Evolutionary conservation across 441 rosid genomes (phyloP).

Genomic region (Populus tomentosa): DNA sequence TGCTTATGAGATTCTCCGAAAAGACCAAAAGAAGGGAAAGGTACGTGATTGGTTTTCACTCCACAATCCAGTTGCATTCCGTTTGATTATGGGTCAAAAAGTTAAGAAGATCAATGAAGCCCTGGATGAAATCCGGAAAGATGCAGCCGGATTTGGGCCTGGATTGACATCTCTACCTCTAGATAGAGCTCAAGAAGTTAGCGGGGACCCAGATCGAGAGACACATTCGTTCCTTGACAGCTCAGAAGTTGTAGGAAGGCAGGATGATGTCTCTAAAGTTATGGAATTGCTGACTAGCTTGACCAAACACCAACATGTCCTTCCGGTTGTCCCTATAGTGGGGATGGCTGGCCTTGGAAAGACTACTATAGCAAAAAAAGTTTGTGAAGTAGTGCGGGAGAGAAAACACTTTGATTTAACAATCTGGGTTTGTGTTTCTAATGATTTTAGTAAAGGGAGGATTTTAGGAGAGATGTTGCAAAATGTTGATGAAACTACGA

Average conservation of each 20-base stretch:
- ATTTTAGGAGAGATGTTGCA: too few species aligned
- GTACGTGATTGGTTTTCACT: conserved; percentile 4
- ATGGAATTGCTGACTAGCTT: conserved; percentile 7
- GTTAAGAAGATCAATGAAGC: background rate
- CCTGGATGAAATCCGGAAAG: background rate
- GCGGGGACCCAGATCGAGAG: background rate
- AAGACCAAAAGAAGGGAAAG: background rate
- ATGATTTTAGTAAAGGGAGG: too few species aligned
- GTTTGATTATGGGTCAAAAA: background rate
- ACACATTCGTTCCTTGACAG: conserved; percentile 5
- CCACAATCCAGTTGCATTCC: background rate
- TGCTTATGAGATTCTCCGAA: conserved; percentile 11
- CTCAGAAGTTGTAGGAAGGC: conserved; percentile 19
- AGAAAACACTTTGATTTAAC: too few species aligned
- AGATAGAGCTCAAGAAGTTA: background rate
- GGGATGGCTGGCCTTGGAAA: too few species aligned
- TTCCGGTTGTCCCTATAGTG: too few species aligned
- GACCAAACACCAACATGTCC: too few species aligned
- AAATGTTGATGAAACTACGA: too few species aligned
- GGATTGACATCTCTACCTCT: background rate
- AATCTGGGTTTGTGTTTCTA: too few species aligned
- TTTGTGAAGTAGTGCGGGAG: too few species aligned
- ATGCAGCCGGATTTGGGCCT: background rate
- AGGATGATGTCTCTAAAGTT: conserved; percentile 5
- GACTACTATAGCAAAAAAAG: too few species aligned